phyloP scores from a whole-genome alignment of 352 stramenopile species.

The Phytophthora sansomeana region DNA sequence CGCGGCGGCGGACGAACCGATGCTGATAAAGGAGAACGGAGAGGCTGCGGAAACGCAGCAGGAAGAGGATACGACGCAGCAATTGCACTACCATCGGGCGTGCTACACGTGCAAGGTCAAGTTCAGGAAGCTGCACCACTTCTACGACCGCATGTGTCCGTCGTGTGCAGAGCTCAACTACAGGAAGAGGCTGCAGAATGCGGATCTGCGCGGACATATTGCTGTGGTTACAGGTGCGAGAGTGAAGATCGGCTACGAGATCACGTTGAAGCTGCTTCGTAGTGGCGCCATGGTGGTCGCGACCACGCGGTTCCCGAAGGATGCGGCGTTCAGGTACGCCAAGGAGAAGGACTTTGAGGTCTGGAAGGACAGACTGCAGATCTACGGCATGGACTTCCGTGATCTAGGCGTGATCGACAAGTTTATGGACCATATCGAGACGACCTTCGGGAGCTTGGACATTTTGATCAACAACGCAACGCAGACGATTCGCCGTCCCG shows the following conservation, averaged over 20 bases:
- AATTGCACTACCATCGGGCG: conserved; percentile 89
- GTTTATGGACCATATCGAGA: conserved; percentile 92
- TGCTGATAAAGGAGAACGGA: conserved; percentile 23
- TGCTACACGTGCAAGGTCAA: conserved; percentile 96
- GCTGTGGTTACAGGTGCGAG: conserved; percentile 93
- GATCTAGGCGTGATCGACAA: conserved; percentile 94
- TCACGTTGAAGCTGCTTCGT: conserved; percentile 93
- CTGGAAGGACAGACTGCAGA: conserved; percentile 84
- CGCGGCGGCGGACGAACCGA: conserved; percentile 41
- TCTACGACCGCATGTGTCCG: conserved; percentile 96
- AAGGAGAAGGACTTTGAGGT: conserved; percentile 86
- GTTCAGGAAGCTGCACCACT: conserved; percentile 94
- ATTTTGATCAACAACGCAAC: conserved; percentile 97
- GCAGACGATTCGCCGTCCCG: conserved; percentile 95
- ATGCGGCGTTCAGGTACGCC: conserved; percentile 88
- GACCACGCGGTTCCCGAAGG: conserved; percentile 95
- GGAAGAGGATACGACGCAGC: conserved; percentile 30
- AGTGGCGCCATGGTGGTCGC: conserved; percentile 89
- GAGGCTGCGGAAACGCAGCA: conserved; percentile 4
- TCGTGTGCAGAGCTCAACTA: conserved; percentile 94
- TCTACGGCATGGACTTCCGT: conserved; percentile 96
- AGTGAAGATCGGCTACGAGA: conserved; percentile 97
- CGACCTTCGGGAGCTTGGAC: conserved; percentile 82
- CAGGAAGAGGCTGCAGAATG: conserved; percentile 91
- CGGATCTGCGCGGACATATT: conserved; percentile 79